phyloP scores from a whole-genome alignment of 129 eudicot species.

The Flaveria linearis region DNA sequence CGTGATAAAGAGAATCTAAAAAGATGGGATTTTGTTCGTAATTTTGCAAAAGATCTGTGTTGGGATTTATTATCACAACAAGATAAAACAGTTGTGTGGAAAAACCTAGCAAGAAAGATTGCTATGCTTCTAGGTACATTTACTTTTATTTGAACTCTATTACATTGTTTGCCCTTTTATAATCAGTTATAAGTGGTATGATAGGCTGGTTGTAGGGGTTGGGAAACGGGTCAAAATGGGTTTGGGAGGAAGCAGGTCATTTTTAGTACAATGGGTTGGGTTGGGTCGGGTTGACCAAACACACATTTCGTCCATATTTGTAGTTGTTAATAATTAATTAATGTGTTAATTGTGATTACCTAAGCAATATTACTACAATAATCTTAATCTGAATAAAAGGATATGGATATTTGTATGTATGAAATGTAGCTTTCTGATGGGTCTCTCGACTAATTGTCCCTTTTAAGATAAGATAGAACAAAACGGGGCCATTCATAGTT shows the following conservation, averaged over 20 bases:
- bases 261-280: not conserved
- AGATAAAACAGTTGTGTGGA: constrained; percentile 91
- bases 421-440: not conserved
- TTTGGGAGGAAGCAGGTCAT: not conserved
- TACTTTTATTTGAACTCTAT: not conserved
- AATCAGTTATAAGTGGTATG: not conserved
- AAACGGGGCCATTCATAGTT: not conserved
- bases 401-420: not conserved
- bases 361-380: not conserved
- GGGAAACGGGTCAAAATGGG: not conserved
- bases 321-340: not conserved
- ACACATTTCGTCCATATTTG: not conserved
- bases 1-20: constrained; percentile 75
- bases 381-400: not conserved
- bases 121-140: constrained; percentile 75
- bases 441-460: not conserved
- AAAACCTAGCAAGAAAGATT: constrained; percentile 71
- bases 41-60: constrained; percentile 60
- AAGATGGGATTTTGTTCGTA: constrained; percentile 69
- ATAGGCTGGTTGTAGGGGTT: not conserved
- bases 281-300: not conserved
- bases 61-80: constrained; percentile 92
- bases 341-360: not conserved
- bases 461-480: not conserved
- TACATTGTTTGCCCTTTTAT: not conserved